Evolutionary conservation across 441 rosid species (phyloP), one percentile per base, ranked within the genome.

Genomic region (California macrophylla): DNA sequence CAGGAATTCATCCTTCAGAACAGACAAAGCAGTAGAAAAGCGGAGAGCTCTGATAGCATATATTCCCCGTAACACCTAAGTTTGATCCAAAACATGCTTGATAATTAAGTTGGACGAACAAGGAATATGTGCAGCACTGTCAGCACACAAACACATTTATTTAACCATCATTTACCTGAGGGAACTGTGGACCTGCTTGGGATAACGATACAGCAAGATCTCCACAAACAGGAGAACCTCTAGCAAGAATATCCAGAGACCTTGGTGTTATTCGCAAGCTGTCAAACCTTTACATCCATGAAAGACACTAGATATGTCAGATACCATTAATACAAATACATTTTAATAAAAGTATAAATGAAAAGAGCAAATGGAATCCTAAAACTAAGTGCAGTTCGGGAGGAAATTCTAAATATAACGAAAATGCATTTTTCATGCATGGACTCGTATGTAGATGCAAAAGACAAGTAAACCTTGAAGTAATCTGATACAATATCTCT

Each of bases 201-300:
- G 98, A 94, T 70, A 95, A 81, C 50, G 99, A 86, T 69, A 95
- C 97, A 72, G 98, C 96, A 82, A 95, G 96, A 84, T 90, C 98
- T 70, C 98, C 97, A 78, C 96, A 95, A 68, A 92, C 86, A 54
- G 98, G 97, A 79, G 97, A 80, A 72, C 99, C 96, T 75, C 84
- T 82, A 74, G 93, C 85, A 66, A 95, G 93, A 78, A 92, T 90
- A 78, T 92, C 89, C 66, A 95, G 93, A 75, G 98, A 90, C 83
- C 95, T 81, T 71, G 98, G 99, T 79, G 97, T 89, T 69, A 90
- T 90, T 61, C 92, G 90, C 81, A 89, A 81, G 82, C 98, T 95
- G 82, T 95, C 99, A 84, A 95, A 95, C 84, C 99, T 95, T 77
- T 68, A 83, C 23, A 72, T 45, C 5, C 66, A 74, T 61, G 76